A percentile compares a stretch with the other conserved stretches of the same genome.
phyloP scores from a whole-genome alignment of 768 basidiomycete species.

The Tephrocybe sp. region DNA sequence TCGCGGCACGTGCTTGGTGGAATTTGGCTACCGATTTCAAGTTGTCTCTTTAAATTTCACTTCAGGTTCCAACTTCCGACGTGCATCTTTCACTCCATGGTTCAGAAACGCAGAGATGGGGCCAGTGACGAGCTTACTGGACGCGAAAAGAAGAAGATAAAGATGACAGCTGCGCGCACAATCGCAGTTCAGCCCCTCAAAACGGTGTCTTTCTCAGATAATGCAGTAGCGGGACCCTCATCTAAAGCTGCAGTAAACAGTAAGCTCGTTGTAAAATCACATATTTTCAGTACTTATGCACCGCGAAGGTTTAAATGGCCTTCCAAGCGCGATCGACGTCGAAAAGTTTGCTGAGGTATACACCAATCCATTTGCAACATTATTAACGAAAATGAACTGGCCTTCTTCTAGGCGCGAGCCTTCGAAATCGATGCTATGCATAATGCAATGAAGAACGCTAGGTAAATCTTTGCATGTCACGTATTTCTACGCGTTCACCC shows the following conservation, averaged over 20 bases:
- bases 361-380: neutral
- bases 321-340: conserved; percentile 79
- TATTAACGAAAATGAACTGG: conserved; percentile 3
- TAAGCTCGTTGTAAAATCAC: conserved; percentile 21
- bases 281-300: neutral
- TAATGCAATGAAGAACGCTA: conserved; percentile 75
- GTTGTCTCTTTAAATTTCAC: neutral
- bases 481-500: neutral
- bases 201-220: conserved; percentile 18
- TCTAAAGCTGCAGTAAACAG: conserved; percentile 37
- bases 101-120: conserved; percentile 37
- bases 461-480: conserved; percentile 35
- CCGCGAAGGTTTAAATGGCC: conserved; percentile 47
- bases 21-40: neutral
- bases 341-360: conserved; percentile 84
- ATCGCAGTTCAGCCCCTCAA: conserved; percentile 56
- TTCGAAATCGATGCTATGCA: conserved; percentile 94
- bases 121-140: conserved; percentile 31
- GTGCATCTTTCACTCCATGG: conserved; percentile 17
- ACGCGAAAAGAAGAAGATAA: conserved; percentile 69
- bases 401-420: conserved; percentile 60
- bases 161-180: conserved; percentile 57
- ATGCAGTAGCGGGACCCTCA: conserved; percentile 38
- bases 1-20: neutral
- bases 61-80: neutral